phyloP scores from a whole-genome alignment of 805 yeast genomes.

The Candida peoriensis region DNA sequence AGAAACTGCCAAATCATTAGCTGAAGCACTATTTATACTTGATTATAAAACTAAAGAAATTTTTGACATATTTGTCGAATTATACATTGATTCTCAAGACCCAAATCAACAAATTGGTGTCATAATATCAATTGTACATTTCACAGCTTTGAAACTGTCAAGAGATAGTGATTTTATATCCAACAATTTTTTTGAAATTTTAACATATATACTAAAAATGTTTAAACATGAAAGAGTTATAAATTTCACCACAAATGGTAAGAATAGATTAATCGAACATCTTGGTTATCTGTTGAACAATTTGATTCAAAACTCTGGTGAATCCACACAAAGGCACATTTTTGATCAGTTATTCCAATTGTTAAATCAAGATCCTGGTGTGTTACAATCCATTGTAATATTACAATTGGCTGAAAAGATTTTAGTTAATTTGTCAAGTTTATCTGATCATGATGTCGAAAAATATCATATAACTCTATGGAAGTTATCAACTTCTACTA shows the following conservation, averaged over 20 bases:
- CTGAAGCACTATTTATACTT: constrained; percentile 26
- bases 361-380: constrained; percentile 8
- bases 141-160: constrained; percentile 23
- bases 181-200: constrained; percentile 22
- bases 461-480: constrained; percentile 26
- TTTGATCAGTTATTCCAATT: constrained; percentile 19
- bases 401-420: constrained; percentile 26
- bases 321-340: constrained; percentile 28
- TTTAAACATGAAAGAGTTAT: constrained; percentile 25
- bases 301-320: constrained; percentile 25
- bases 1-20: constrained; percentile 30
- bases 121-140: constrained; percentile 34
- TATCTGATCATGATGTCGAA: constrained; percentile 22
- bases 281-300: constrained; percentile 21
- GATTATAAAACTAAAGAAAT: constrained; percentile 20
- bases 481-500: constrained; percentile 32
- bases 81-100: constrained; percentile 20
- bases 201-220: constrained; percentile 20
- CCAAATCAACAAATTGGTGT: constrained; percentile 26
- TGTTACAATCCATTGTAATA: constrained; percentile 8
- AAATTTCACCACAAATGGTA: constrained; percentile 14
- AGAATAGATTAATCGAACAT: constrained; percentile 16
- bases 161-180: constrained; percentile 24
- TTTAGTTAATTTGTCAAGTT: constrained; percentile 20
- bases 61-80: constrained; percentile 18